Base-by-base conservation (phyloP, 306 rosid genomes). In the Vigna nakashimae region DNA sequence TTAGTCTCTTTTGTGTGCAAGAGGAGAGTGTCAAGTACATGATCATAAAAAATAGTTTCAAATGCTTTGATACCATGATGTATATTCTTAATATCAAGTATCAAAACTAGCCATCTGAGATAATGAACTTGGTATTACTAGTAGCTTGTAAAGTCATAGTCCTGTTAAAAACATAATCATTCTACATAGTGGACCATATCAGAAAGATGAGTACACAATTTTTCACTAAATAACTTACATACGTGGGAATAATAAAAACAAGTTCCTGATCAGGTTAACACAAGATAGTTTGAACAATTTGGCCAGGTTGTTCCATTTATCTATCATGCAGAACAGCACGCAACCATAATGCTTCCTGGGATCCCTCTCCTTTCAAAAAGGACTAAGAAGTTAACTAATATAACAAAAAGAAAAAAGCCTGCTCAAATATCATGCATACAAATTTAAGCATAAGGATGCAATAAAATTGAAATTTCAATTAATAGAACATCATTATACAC, bases 111-210 rank as follows among this genome's bases (percentile, higher is more conserved):
- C 12, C 80, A 57, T 42, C 24, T 43, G 55, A 50, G 62, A 52
- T 11, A 16, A n/a, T 59, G 71, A 68, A 50, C 69, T 28, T 60
- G 73, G 77, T 59, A 78, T 58, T 65, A 20, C 71, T 50, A 68
- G 17, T 17, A 73, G 51, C 18, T 53, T 58, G 34, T 6, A 73
- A 43, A 79, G 71, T 50, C 53, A 30, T 57, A 24, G 36, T 70
- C 72, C 71, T 15, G 71, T 49, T 50, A 49, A 70, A 59, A 69
- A 22, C 15, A 22, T 63, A 34, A 48, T 11, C 48, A 38, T 9
- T 9, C 64, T 56, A 14, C 9, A 2, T 18, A 9, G n/a, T n/a
- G 63, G 24, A 66, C 32, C 64, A 22, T 56, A 65, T 46, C 40
- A 55, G 79, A 82, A 71, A 77, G 72, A 51, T 18, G 20, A 68